Percentiles rank a stretch among this genome's conserved stretches.
These are phyloP conservation scores for Saposhnikovia divaricata DNA, from an alignment of 129 eudicot species.

Conservation along the genomic window DNA sequence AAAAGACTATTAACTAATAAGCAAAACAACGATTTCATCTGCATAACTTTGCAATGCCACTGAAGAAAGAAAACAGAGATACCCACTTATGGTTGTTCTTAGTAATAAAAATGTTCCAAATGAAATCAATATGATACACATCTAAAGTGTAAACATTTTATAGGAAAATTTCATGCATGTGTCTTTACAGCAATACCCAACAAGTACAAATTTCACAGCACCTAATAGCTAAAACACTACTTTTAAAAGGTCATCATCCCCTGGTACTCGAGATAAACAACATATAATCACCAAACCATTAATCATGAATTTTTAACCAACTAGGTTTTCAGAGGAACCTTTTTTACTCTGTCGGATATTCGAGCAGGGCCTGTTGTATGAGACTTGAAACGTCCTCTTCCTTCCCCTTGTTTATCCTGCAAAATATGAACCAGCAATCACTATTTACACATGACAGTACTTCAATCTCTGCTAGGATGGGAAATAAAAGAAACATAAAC, in stretches of 20 bases:
- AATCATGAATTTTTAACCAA: neutral
- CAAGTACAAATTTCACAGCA: neutral
- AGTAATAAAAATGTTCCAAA: neutral
- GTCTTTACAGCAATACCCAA: neutral
- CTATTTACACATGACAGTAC: neutral
- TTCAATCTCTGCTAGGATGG: neutral
- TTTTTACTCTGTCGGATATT: slow-evolving; percentile 90
- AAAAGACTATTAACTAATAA: neutral
- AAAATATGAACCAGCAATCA: neutral
- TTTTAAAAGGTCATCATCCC: neutral
- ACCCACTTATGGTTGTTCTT: too few relatives aligned
- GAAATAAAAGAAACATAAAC: neutral
- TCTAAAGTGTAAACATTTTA: too few relatives aligned
- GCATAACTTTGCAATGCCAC: neutral
- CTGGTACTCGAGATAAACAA: neutral
- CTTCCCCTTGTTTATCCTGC: slow-evolving; percentile 79
- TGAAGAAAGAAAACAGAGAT: neutral
- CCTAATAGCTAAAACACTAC: neutral
- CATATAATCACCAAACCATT: neutral
- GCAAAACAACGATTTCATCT: neutral
- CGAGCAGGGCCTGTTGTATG: slow-evolving; percentile 84
- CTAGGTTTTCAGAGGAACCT: slow-evolving; percentile 34
- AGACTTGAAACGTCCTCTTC: slow-evolving; percentile 90
- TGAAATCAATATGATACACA: neutral
- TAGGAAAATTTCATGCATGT: too few relatives aligned